These are phyloP conservation scores for Blastobotrys parvus DNA, from an alignment of 805 yeast genomes.

Conservation along the genomic window DNA sequence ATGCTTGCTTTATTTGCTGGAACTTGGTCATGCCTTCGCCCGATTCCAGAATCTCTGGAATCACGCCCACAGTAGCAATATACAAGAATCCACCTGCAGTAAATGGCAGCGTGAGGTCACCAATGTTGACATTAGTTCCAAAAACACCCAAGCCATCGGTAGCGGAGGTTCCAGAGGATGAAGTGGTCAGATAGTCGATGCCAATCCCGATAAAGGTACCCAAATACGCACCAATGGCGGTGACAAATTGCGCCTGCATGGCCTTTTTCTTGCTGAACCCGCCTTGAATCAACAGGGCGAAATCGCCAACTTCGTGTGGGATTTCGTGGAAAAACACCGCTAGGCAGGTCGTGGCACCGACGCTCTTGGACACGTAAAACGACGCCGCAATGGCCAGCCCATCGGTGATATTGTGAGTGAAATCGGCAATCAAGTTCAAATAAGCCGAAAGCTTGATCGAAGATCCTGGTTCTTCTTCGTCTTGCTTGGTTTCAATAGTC, in stretches of 20 bases:
- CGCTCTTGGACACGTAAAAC: constrained; percentile 48
- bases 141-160: constrained; percentile 29
- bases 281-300: constrained; percentile 59
- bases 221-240: constrained; percentile 54
- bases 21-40: constrained; percentile 27
- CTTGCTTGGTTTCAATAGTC: constrained; percentile 11
- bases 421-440: constrained; percentile 60
- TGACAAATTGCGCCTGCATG: constrained; percentile 55
- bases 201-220: constrained; percentile 62
- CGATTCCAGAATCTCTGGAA: constrained; percentile 57
- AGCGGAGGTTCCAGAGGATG: constrained; percentile 5
- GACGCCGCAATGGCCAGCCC: constrained; percentile 69
- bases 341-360: constrained; percentile 61
- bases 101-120: constrained; percentile 55
- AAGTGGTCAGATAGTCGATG: constrained; percentile 33
- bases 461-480: constrained; percentile 13
- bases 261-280: constrained; percentile 63
- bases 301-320: constrained; percentile 78
- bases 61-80: constrained; percentile 65
- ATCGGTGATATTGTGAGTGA: constrained; percentile 68
- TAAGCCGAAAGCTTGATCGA: constrained; percentile 45
- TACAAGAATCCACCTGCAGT: constrained; percentile 73
- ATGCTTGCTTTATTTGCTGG: constrained; percentile 34
- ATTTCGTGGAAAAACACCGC: constrained; percentile 72
- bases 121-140: constrained; percentile 43